Evolutionary conservation across 1,139 yeast species (phyloP).

Genomic region (Pichia cactophila): DNA sequence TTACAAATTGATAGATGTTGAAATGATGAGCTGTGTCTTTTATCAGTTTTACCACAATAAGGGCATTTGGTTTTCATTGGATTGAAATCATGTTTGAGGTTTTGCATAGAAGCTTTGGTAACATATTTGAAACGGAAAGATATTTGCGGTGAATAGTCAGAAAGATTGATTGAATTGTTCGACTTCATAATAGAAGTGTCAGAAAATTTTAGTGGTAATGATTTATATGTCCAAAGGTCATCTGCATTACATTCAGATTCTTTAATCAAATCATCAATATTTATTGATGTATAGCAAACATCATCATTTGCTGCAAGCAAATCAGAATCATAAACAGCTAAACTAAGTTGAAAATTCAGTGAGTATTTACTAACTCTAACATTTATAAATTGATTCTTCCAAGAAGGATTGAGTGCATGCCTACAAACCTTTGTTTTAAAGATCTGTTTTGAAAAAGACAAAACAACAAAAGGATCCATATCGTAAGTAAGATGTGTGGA

Average conservation of each 20-base stretch:
- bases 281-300: conserved; percentile 57
- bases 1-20: conserved; percentile 87
- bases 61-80: conserved; percentile 14
- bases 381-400: conserved; percentile 55
- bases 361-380: conserved; percentile 60
- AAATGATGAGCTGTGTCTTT: conserved; percentile 45
- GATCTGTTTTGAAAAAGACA: conserved; percentile 83
- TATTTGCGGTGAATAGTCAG: conserved; percentile 45
- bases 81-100: conserved; percentile 6
- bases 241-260: conserved; percentile 7
- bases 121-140: conserved; percentile 59
- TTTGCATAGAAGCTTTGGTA: conserved; percentile 19
- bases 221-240: conserved; percentile 13
- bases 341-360: conserved; percentile 46
- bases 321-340: conserved; percentile 79
- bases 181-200: conserved; percentile 44
- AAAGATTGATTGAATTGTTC: conserved; percentile 14
- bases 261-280: conserved; percentile 16
- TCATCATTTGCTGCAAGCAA: conserved; percentile 74
- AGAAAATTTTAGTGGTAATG: conserved; percentile 34
- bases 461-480: conserved; percentile 94
- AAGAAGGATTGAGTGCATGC: conserved; percentile 77
- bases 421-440: conserved; percentile 81
- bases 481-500: conserved; percentile 71
- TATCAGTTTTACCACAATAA: conserved; percentile 12